phyloP scores from a whole-genome alignment of 495 filamentous ascomycete species.

The Pyrenula massariospora region DNA sequence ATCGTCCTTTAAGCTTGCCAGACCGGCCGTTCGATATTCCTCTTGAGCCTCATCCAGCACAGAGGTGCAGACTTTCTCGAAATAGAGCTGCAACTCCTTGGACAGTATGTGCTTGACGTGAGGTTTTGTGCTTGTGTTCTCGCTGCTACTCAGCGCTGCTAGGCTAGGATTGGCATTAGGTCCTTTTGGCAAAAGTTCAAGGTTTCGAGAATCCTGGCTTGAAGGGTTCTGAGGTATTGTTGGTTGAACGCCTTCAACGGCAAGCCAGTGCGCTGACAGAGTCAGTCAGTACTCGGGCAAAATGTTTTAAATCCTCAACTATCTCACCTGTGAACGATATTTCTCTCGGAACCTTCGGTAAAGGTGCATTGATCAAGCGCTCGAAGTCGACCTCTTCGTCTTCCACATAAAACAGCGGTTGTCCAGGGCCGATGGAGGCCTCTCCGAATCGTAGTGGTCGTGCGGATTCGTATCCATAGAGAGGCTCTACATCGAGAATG shows the following conservation, averaged over 20 bases:
- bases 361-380: constrained; percentile 89
- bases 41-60: constrained; percentile 76
- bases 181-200: constrained; percentile 80
- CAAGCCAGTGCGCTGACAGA: constrained; percentile 76
- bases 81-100: constrained; percentile 94
- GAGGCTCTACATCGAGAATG: constrained; percentile 81
- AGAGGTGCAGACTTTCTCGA: constrained; percentile 80
- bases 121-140: constrained; percentile 74
- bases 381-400: constrained; percentile 99
- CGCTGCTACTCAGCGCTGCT: constrained; percentile 69
- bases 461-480: constrained; percentile 90
- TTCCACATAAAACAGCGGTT: constrained; percentile 93
- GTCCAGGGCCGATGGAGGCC: constrained; percentile 84
- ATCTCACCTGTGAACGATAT: constrained; percentile 73
- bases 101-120: constrained; percentile 90
- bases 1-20: constrained; percentile 71
- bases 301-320: background rate
- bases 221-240: constrained; percentile 94
- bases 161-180: constrained; percentile 72
- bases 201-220: constrained; percentile 62
- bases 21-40: constrained; percentile 71
- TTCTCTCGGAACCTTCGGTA: constrained; percentile 92
- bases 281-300: constrained; percentile 10
- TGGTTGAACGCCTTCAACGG: constrained; percentile 90
- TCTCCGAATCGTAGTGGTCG: constrained; percentile 83